Evolutionary conservation across 495 filamentous ascomycete species (phyloP), one percentile per base, ranked within the genome.

Genomic region (Oidiodendron maius): DNA sequence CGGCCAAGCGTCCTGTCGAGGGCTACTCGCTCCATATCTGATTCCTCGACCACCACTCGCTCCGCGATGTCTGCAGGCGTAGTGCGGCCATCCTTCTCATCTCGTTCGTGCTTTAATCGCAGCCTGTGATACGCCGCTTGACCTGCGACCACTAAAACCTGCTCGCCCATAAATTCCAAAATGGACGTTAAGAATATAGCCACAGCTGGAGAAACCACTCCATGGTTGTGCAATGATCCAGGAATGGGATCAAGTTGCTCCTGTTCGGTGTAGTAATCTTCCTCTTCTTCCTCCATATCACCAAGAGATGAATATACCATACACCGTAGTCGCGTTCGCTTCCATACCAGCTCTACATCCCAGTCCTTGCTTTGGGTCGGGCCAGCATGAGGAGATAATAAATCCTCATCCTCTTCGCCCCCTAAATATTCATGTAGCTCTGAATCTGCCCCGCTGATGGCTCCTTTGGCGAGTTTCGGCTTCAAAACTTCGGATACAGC

Each of bases 271-370:
- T 82, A 87, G 53, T 80, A 81, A 59, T 96, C 89, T 62, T 98
- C 93, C 44, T 97, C 94, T 56, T 96, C 89, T 67, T 96, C 91
- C 64, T 99, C 94, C 77, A 99, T 81, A 58, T 99, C 93, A 20
- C 94, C 94, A 12, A 99, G 69, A 10, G 90, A 89, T 5, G 89
- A 97, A 62, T 97, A 97, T 15, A 97, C 91, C 94, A 99, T 97
- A 60, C 91, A 93, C 45, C 93, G 80, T 46, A 99, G 67, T 41
- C 94, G 83, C 1, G 89, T 91, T 43, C 91, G 76, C 64, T 89
- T 95, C 90, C 91, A 99, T 12, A 89, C 81, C 39, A 83, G 70
- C 59, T 95, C 82, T 12, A 95, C 69, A 61, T 97, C 89, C 78
- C 91, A 96, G 47, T 83, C 81, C 5, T 5, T 12, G 41, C 63